A percentile compares a stretch with the other conserved stretches of the same genome.
Evolutionary conservation across 495 filamentous ascomycete genomes (phyloP).

Genomic region (Geopyxis carbonaria): DNA sequence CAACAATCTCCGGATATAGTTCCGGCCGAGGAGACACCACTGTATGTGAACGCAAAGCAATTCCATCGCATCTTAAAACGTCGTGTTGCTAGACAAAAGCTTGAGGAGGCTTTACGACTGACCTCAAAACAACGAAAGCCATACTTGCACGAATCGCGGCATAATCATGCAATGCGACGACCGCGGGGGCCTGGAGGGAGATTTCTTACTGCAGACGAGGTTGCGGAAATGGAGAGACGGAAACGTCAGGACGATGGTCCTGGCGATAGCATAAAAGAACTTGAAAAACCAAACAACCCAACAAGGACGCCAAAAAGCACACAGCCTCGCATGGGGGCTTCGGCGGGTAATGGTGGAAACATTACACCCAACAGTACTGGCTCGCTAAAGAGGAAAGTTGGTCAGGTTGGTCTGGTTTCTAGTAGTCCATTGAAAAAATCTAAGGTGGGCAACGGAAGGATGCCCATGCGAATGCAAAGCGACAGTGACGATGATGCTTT

Average conservation of each 20-base stretch:
- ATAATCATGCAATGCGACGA: slow-evolving; percentile 96
- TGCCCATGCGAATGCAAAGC: neutral
- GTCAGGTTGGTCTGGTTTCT: slow-evolving; percentile 13
- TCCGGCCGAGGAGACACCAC: slow-evolving; percentile 74
- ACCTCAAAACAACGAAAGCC: slow-evolving; percentile 93
- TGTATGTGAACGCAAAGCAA: slow-evolving; percentile 98
- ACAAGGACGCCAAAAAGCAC: slow-evolving; percentile 20
- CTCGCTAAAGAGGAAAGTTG: slow-evolving; percentile 21
- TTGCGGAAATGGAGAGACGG: slow-evolving; percentile 66
- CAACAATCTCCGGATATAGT: slow-evolving; percentile 73
- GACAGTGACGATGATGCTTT: neutral
- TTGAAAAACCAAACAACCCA: slow-evolving; percentile 16
- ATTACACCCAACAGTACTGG: slow-evolving; percentile 14
- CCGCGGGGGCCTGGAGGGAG: slow-evolving; percentile 90
- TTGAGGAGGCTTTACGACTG: slow-evolving; percentile 78
- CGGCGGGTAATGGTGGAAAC: slow-evolving; percentile 11
- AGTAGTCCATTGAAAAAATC: slow-evolving; percentile 21
- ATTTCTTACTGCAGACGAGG: slow-evolving; percentile 96
- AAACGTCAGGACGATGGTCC: slow-evolving; percentile 26
- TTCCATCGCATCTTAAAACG: slow-evolving; percentile 95
- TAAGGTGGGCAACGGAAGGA: slow-evolving; percentile 16
- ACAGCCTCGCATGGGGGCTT: slow-evolving; percentile 12
- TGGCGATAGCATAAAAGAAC: slow-evolving; percentile 14
- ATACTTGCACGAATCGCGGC: slow-evolving; percentile 94
- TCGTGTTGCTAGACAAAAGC: slow-evolving; percentile 74